Evolutionary conservation across 2,329 filamentous ascomycete species (phyloP).

Genomic region (Coleophoma cylindrospora): DNA sequence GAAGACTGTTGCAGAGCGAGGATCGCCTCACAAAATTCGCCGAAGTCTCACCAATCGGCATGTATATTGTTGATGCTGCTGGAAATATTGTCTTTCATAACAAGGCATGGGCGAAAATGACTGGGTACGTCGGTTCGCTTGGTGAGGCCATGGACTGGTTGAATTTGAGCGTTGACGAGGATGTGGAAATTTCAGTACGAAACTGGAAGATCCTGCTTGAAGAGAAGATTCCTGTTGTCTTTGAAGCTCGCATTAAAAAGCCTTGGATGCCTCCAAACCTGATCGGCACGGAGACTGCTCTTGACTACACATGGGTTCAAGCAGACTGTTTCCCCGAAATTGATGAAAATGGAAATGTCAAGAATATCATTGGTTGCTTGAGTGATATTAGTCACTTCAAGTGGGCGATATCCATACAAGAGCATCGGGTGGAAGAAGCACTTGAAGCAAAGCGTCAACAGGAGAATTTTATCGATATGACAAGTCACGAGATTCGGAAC

Average conservation of each 20-base stretch:
- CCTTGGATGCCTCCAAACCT: slow-evolving; percentile 24
- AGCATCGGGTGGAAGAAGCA: slow-evolving; percentile 69
- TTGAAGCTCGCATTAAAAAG: slow-evolving; percentile 66
- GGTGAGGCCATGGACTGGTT: slow-evolving; percentile 63
- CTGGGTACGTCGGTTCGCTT: slow-evolving; percentile 55
- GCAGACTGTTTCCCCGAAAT: background rate
- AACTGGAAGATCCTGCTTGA: slow-evolving; percentile 59
- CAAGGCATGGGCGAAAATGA: slow-evolving; percentile 69
- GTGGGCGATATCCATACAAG: slow-evolving; percentile 74
- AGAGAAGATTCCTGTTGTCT: slow-evolving; percentile 58
- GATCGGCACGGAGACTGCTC: background rate
- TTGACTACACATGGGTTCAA: background rate
- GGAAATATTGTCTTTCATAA: slow-evolving; percentile 75
- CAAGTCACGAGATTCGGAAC: slow-evolving; percentile 67
- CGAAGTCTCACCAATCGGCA: slow-evolving; percentile 75
- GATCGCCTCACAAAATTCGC: slow-evolving; percentile 55
- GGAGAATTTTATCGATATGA: slow-evolving; percentile 69
- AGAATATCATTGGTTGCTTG: background rate
- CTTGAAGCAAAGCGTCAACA: slow-evolving; percentile 71
- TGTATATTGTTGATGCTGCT: slow-evolving; percentile 69
- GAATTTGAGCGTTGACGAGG: slow-evolving; percentile 61
- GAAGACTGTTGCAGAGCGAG: slow-evolving; percentile 17
- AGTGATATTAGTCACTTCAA: slow-evolving; percentile 78
- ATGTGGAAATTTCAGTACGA: slow-evolving; percentile 47
- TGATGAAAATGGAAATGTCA: background rate